Evolutionary conservation across 1,284 basidiomycete species (phyloP), one percentile per base, ranked within the genome.

Genomic region (Sparassis latifolia): DNA sequence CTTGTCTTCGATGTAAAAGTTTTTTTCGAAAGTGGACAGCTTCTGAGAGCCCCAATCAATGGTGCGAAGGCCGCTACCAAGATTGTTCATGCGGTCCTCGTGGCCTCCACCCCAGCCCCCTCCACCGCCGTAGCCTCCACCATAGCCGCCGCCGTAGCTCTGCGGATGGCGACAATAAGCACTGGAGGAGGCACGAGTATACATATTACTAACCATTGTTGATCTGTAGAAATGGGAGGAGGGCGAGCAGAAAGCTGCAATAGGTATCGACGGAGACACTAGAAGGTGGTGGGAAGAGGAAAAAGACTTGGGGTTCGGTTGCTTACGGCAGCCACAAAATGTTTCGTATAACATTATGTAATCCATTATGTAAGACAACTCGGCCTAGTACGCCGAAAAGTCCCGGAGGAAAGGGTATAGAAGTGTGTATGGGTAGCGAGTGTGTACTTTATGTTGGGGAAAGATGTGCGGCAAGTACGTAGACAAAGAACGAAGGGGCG

Each of bases 1-100:
- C 63, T 89, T 86, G 71, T 99, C 92, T 70, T 99, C 94, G 52
- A 86, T 75, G 71, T 99, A 99, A 66, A 99, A 99, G 79, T 97
- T 97, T 74, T 95, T 95, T 71, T 94, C 92, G 55, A 95, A 95
- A 61, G 80, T 85, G 64, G 86, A 78, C 52, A 97, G 76, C 55
- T 85, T 82, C 52, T 80, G 76, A 43, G 72, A 71, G 46, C 71
- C 62, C 96, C 96, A 99, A 74, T 98, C 91, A 57, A 97, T 86
- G 54, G 77, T 78, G 57, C 84, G 84, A 47, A 99, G 80, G 48
- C 87, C 82, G 49, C 86, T 83, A 43, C 97, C 96, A 45, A 99
- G 82, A 67, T 77, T 79, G 59, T 77, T 73, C 90, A 95, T 94
- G 61, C 79, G 83, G 74, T 94, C 91, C 52, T 85, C 82, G 58